These are phyloP conservation scores for Xylariaceae sp. DNA, from an alignment of 2,329 filamentous ascomycete genomes.

Conservation along the genomic window DNA sequence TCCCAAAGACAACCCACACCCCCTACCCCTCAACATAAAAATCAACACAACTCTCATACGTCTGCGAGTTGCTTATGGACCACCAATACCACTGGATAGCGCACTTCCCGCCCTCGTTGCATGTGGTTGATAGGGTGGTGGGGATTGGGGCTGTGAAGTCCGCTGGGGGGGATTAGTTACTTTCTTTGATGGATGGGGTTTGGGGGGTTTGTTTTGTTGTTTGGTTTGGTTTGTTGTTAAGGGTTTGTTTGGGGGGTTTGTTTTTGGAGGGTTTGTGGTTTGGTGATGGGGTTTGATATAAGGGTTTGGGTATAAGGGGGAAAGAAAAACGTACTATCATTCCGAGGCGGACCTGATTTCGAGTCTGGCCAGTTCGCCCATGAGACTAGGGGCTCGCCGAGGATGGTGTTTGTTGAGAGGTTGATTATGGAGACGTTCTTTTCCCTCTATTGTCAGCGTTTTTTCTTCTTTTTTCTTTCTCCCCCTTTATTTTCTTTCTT, in stretches of 20 bases:
- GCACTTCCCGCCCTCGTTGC: conserved; percentile 43
- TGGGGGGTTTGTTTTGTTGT: too few relatives aligned
- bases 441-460: background rate
- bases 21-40: conserved; percentile 34
- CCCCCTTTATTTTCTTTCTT: too few relatives aligned
- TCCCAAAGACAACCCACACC: too few relatives aligned
- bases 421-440: conserved; percentile 47
- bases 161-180: background rate
- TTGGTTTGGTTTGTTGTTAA: too few relatives aligned
- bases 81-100: conserved; percentile 59
- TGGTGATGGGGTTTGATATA: too few relatives aligned
- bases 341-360: conserved; percentile 20
- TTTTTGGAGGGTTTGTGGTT: too few relatives aligned
- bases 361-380: conserved; percentile 35
- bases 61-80: conserved; percentile 50
- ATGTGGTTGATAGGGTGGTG: conserved; percentile 39
- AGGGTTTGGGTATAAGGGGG: background rate
- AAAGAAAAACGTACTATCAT: conserved; percentile 38
- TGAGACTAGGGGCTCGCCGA: conserved; percentile 43
- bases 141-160: conserved; percentile 52
- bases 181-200: too few relatives aligned
- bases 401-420: conserved; percentile 40
- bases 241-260: background rate
- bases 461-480: too few relatives aligned
- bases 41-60: conserved; percentile 59